Conservation (phyloP, 2,329 filamentous ascomycete species). For the Didymella keratinophila region DNA sequence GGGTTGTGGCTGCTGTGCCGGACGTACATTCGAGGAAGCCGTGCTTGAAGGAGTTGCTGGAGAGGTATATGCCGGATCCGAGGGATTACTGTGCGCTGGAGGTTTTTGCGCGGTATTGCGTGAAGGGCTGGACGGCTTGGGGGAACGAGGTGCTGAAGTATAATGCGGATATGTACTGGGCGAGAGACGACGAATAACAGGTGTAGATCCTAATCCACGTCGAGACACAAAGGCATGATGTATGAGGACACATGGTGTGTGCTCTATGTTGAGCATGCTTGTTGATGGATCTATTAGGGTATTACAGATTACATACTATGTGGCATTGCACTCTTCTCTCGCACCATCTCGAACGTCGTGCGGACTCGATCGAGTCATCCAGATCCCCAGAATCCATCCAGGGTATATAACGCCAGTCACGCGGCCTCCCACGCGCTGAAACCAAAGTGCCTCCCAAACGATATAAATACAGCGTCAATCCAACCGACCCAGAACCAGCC, state of each 20-base stretch:
- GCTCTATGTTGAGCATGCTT: background rate
- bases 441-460: background rate
- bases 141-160: conserved; percentile 77
- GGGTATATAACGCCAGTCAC: conserved; percentile 17
- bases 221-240: too few relatives aligned
- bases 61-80: conserved; percentile 58
- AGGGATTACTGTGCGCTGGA: conserved; percentile 69
- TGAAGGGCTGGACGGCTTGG: conserved; percentile 80
- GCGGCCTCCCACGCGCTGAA: background rate
- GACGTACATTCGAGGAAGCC: conserved; percentile 83
- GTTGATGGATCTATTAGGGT: background rate
- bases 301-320: conserved; percentile 1
- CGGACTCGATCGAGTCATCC: background rate
- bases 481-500: background rate
- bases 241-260: too few relatives aligned
- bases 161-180: conserved; percentile 66
- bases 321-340: too few relatives aligned
- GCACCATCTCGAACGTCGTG: too few relatives aligned
- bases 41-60: conserved; percentile 69
- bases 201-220: too few relatives aligned
- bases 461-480: background rate
- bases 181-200: too few relatives aligned
- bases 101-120: conserved; percentile 77
- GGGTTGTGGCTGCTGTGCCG: conserved; percentile 73
- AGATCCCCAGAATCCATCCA: conserved; percentile 3